phyloP scores from a whole-genome alignment of 495 filamentous ascomycete genomes.

The Gamarada debralockiae region DNA sequence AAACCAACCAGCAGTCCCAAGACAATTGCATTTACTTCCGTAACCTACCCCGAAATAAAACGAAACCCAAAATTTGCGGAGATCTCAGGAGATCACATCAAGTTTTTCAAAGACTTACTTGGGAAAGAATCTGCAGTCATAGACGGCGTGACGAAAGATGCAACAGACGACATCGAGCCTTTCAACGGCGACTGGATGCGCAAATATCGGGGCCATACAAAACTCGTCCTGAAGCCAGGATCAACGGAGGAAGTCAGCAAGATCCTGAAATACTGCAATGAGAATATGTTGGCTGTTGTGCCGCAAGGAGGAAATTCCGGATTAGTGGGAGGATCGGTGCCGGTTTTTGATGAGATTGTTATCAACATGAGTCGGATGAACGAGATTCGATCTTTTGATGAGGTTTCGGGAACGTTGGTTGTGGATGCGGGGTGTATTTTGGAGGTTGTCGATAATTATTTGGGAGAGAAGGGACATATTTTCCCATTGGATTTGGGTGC shows the following conservation, averaged over 20 bases:
- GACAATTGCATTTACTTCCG: conserved; percentile 70
- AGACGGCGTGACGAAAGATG: conserved; percentile 71
- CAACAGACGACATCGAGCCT: conserved; percentile 74
- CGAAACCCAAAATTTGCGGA: conserved; percentile 69
- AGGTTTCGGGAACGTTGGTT: conserved; percentile 86
- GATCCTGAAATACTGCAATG: conserved; percentile 90
- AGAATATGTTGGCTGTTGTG: conserved; percentile 86
- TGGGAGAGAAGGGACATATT: conserved; percentile 74
- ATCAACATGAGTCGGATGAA: conserved; percentile 87
- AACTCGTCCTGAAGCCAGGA: conserved; percentile 80
- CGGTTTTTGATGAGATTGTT: conserved; percentile 97
- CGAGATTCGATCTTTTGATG: conserved; percentile 84
- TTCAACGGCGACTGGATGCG: conserved; percentile 99
- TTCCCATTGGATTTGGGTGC: conserved; percentile 96
- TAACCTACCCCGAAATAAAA: conserved; percentile 80
- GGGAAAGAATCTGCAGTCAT: conserved; percentile 75
- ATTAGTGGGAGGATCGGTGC: conserved; percentile 89
- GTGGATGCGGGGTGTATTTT: conserved; percentile 88
- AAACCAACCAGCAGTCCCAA: conserved; percentile 37
- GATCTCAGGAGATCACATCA: conserved; percentile 72
- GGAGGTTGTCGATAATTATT: conserved; percentile 78
- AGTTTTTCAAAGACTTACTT: conserved; percentile 71
- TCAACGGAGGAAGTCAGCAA: conserved; percentile 81
- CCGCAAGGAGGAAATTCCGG: conserved; percentile 97
- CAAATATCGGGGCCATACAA: conserved; percentile 90